phyloP scores from a whole-genome alignment of 208 protist genomes.

The Phytomonas sp. region DNA sequence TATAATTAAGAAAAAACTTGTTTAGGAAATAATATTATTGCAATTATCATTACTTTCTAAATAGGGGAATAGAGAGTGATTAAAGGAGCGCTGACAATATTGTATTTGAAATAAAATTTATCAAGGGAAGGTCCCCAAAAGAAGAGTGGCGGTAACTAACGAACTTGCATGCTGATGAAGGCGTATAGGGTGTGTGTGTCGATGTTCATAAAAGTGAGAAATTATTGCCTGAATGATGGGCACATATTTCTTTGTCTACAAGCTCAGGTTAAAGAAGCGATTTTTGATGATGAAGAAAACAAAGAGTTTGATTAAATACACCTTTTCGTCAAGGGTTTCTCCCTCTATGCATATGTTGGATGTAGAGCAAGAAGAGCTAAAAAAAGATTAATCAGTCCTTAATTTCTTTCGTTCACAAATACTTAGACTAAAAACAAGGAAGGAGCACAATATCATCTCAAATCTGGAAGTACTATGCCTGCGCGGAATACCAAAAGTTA shows the following conservation, averaged over 20 bases:
- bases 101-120: background rate
- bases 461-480: too few species aligned
- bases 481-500: too few species aligned
- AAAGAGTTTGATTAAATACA: background rate
- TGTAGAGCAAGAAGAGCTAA: background rate
- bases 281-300: background rate
- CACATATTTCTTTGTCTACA: background rate
- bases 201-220: background rate
- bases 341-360: background rate
- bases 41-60: background rate
- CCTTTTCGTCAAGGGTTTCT: background rate
- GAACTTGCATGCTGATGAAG: background rate
- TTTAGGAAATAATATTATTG: slow-evolving; percentile 10
- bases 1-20: slow-evolving; percentile 54
- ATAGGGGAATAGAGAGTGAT: background rate
- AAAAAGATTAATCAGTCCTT: background rate
- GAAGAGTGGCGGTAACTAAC: background rate
- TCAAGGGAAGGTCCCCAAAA: background rate
- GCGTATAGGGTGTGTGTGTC: background rate
- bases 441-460: background rate
- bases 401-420: background rate
- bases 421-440: background rate
- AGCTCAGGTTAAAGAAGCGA: background rate
- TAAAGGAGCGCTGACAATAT: background rate
- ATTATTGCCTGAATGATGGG: background rate